A percentile compares a stretch with the other conserved stretches of the same genome.
Evolutionary conservation across 2,329 filamentous ascomycete species (phyloP).

Genomic region (Orbilia oligospora): DNA sequence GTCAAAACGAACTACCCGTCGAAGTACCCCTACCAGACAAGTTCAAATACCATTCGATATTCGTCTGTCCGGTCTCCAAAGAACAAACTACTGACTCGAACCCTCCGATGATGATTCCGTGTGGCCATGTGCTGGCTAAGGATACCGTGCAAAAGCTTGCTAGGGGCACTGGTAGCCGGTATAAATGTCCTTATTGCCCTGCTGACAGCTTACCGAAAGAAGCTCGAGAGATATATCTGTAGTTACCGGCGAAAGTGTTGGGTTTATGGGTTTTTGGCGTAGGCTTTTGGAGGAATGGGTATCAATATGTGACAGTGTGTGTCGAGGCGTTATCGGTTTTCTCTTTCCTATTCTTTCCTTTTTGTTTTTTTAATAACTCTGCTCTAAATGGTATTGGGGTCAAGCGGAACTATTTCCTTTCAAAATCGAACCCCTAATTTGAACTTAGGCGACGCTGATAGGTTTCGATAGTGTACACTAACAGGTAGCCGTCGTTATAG

Average conservation of each 20-base stretch:
- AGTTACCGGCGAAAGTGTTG: slow-evolving; percentile 51
- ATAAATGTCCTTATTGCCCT: slow-evolving; percentile 98
- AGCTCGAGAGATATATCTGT: slow-evolving; percentile 80
- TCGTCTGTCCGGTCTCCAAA: slow-evolving; percentile 96
- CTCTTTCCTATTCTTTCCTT: slow-evolving; percentile 2
- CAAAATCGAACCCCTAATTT: slow-evolving; percentile 24
- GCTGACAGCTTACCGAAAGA: slow-evolving; percentile 76
- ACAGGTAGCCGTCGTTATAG: slow-evolving; percentile 29
- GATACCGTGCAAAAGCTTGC: slow-evolving; percentile 85
- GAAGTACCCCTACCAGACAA: slow-evolving; percentile 77
- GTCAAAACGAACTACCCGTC: slow-evolving; percentile 87
- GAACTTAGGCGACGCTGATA: slow-evolving; percentile 1
- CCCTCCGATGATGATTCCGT: slow-evolving; percentile 96
- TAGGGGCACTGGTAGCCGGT: slow-evolving; percentile 75
- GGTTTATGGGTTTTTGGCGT: slow-evolving; percentile 29
- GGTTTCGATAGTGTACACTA: slow-evolving; percentile 47
- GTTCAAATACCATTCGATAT: slow-evolving; percentile 91
- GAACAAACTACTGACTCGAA: slow-evolving; percentile 94
- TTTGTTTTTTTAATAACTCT: slow-evolving; percentile 15
- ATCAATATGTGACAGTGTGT: slow-evolving; percentile 17
- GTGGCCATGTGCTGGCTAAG: slow-evolving; percentile 91
- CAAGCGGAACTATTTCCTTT: slow-evolving; percentile 44
- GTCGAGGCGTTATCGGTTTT: slow-evolving; percentile 43
- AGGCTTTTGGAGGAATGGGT: slow-evolving; percentile 16
- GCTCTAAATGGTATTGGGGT: slow-evolving; percentile 19